Evolutionary conservation across 441 rosid genomes (phyloP).

Genomic region (Francoa sonchifolia): DNA sequence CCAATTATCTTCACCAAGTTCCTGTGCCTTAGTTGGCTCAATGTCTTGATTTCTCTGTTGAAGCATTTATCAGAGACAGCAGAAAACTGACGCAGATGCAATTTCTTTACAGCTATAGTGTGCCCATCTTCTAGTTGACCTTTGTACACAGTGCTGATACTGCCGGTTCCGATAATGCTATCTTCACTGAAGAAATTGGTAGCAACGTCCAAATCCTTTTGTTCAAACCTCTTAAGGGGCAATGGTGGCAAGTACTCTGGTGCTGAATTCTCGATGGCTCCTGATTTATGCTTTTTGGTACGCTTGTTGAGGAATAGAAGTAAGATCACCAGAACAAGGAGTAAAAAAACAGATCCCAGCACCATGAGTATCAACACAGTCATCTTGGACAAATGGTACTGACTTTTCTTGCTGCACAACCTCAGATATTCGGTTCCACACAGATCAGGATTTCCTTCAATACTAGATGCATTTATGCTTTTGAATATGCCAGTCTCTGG

Average conservation of each 20-base stretch:
- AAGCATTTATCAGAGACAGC: constrained; percentile 57
- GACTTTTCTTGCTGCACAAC: constrained; percentile 32
- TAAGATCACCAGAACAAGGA: constrained; percentile 23
- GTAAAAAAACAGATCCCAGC: constrained; percentile 28
- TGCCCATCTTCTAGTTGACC: constrained; percentile 50
- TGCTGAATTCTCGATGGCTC: constrained; percentile 20
- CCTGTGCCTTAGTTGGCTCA: constrained; percentile 56
- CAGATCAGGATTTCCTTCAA: constrained; percentile 53
- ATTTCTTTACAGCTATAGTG: constrained; percentile 52
- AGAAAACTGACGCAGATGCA: constrained; percentile 57
- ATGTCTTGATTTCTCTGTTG: constrained; percentile 58
- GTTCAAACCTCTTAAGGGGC: constrained; percentile 46
- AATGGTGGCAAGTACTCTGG: constrained; percentile 31
- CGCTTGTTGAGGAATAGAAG: constrained; percentile 16
- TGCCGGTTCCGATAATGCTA: constrained; percentile 57
- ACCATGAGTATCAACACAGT: constrained; percentile 22
- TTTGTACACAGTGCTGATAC: constrained; percentile 72
- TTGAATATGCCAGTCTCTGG: constrained; percentile 59
- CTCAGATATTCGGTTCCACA: constrained; percentile 40
- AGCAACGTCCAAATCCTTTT: constrained; percentile 45
- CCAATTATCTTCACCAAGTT: constrained; percentile 70
- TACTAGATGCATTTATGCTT: constrained; percentile 27
- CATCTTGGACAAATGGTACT: constrained; percentile 35
- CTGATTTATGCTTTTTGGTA: constrained; percentile 18
- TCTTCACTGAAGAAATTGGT: constrained; percentile 38